Base-by-base conservation (phyloP, 441 rosid species). In the Adansonia gregorii region DNA sequence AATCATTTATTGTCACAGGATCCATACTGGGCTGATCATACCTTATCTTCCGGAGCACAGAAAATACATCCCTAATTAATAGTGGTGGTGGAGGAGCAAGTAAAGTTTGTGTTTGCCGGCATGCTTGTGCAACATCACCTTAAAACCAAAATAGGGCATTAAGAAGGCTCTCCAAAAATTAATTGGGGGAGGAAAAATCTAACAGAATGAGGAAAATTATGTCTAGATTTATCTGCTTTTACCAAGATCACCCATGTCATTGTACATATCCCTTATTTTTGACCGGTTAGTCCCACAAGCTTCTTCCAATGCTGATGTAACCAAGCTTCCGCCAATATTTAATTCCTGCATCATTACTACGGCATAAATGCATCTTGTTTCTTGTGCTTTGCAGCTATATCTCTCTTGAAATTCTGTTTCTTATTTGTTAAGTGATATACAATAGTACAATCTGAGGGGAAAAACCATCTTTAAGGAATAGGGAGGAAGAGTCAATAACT, bases 121-220 rank as follows among this genome's bases (percentile, higher is more conserved):
- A 93, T 54, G 77, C 82, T 88, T 91, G 97, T 80, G 98, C 98
- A 74, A 91, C 98, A 61, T 93, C 98, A 78, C 98, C 98, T 94
- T 76, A 20, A 27, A 66, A 59, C 54, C 74, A 84, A 60, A 69
- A 49, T 8, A 75, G 56, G 78, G 1, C 0, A 20, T 79, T 80
- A 61, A 76, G 77, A 79, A 81, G 70, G 67, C 43, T n/a, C 46
- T 22, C 63, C 17, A 67, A 73, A 51, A 39, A 65, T 52, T 22
- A 67, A 10, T 41, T 19, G 19, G 59, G 43, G 27, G 41, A 41
- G 58, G n/a, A 60, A 74, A 65, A 41, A 49, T 54, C 35, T 27
- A 35, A 41, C 45, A 14, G 60, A 65, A 48, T 60, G 31, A 58
- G 4, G 31, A 69, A 51, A 68, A 51, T 1, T 52, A 49, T 58